Evolutionary conservation across 306 rosid species (phyloP), one percentile per base, ranked within the genome.

Genomic region (Trifolium fragiferum): DNA sequence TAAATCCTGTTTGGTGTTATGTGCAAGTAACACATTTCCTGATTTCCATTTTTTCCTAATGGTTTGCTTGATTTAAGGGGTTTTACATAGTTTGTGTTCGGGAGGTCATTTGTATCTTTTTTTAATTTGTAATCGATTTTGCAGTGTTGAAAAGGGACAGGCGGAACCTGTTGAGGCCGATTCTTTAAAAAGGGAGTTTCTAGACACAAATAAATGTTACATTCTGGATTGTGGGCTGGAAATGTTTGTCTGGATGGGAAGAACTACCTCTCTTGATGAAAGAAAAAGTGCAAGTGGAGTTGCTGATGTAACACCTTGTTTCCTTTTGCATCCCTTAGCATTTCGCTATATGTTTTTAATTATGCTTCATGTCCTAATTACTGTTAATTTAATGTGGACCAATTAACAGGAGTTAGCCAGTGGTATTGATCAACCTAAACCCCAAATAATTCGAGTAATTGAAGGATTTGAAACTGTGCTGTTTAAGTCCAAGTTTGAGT

Each of bases 391-490:
- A 6, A 72, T 75, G 15, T 61, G 81, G 64, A 62, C 67, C 74
- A 50, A 68, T 40, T 63, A 81, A 76, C 89, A 95, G 99, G 90
- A 85, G 77, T 64, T 95, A 62, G 78, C 89, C 65, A 72, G 55
- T 38, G 72, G 82, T 53, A 79, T 83, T 32, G 87, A 82, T 54
- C 81, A 90, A 78, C 81, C 83, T 11, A 81, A 86, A 81, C 88
- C 92, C 65, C 90, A 91, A 68, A 78, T 90, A 78, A 86, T 87
- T 85, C 92, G 96, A 73, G 83, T 95, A 38, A 95, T 95, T 73
- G 99, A 95, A 85, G 99, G 99, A 68, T 95, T 90, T 58, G 99
- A 95, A 89, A 92, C 97, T 0, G 93, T 92, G 21, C 82, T 88
- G 96, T 95, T 95, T 83, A 86, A 72, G 80, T 90, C 96, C 66